Evolutionary conservation across 495 filamentous ascomycete genomes (phyloP).

Genomic region (Coniosporium apollinis): DNA sequence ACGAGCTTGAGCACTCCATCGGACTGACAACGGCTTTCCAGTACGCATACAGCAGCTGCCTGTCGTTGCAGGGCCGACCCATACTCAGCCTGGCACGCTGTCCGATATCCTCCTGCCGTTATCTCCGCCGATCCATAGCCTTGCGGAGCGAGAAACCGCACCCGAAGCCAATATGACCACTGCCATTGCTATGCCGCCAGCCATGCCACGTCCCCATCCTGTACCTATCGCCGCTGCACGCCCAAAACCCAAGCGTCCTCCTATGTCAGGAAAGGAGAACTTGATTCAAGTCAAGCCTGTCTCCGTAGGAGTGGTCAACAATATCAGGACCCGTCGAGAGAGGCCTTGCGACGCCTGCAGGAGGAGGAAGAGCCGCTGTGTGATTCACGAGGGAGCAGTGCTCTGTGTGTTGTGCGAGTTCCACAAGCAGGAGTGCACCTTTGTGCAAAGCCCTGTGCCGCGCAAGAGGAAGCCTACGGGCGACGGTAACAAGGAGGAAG

Average conservation of each 20-base stretch:
- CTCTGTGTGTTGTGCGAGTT: conserved; percentile 37
- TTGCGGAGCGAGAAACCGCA: too few relatives aligned
- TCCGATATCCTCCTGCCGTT: too few relatives aligned
- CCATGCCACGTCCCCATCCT: conserved; percentile 20
- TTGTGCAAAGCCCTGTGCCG: conserved; percentile 30
- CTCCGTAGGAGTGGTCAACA: conserved; percentile 12
- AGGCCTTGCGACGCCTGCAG: conserved; percentile 53
- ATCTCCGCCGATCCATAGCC: too few relatives aligned
- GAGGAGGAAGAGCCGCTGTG: conserved; percentile 73
- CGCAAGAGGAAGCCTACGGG: conserved; percentile 31
- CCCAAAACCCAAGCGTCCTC: conserved; percentile 8
- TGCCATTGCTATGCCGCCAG: conserved; percentile 20
- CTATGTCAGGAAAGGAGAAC: conserved; percentile 21
- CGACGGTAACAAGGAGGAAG: conserved; percentile 14
- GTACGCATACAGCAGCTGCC: too few relatives aligned
- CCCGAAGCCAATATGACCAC: conserved; percentile 21
- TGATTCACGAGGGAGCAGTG: conserved; percentile 80
- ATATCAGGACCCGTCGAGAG: conserved; percentile 19
- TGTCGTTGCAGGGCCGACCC: too few relatives aligned
- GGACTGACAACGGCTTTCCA: too few relatives aligned
- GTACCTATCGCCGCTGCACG: conserved; percentile 17
- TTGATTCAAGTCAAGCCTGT: conserved; percentile 16
- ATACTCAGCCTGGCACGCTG: too few relatives aligned
- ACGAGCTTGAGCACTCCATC: too few relatives aligned
- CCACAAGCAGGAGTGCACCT: conserved; percentile 32